Percentiles rank a stretch among this genome's conserved stretches.
These are phyloP conservation scores for Suhomyces chickasaworum DNA, from an alignment of 1,139 yeast species.

Conservation along the genomic window DNA sequence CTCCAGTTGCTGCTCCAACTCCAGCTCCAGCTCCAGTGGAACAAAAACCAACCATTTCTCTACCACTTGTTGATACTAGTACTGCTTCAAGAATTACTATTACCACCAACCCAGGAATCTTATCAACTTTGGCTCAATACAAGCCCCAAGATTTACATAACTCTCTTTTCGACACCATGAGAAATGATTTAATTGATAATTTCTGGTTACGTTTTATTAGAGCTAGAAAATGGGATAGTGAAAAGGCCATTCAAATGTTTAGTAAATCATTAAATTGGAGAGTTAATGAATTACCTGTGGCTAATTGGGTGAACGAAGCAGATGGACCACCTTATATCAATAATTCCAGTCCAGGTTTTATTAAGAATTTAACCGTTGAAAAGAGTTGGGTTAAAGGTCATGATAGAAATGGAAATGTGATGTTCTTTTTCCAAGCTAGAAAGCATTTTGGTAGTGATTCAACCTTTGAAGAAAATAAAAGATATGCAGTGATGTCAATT, in stretches of 20 bases:
- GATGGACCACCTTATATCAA: conserved; percentile 41
- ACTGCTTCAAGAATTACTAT: conserved; percentile 14
- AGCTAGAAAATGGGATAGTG: conserved; percentile 46
- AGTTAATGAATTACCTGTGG: conserved; percentile 29
- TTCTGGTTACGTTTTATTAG: conserved; percentile 39
- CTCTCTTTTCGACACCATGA: conserved; percentile 22
- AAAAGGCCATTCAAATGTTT: conserved; percentile 38
- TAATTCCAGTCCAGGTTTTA: conserved; percentile 38
- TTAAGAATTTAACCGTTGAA: conserved; percentile 40
- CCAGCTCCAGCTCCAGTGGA: neutral
- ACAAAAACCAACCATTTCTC: neutral
- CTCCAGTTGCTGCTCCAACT: neutral
- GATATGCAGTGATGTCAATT: conserved; percentile 41
- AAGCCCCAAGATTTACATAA: conserved; percentile 31
- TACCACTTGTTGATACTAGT: neutral
- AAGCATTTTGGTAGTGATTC: conserved; percentile 46
- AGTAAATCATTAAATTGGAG: conserved; percentile 45
- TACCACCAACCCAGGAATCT: conserved; percentile 21
- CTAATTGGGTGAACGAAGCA: conserved; percentile 39
- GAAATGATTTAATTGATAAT: conserved; percentile 43
- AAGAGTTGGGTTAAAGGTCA: conserved; percentile 45
- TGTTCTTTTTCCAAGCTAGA: conserved; percentile 43
- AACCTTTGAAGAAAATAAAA: conserved; percentile 39
- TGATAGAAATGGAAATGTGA: conserved; percentile 41
- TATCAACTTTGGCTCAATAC: conserved; percentile 26